These are phyloP conservation scores for Acacia confusa DNA, from an alignment of 306 rosid genomes.

Conservation along the genomic window DNA sequence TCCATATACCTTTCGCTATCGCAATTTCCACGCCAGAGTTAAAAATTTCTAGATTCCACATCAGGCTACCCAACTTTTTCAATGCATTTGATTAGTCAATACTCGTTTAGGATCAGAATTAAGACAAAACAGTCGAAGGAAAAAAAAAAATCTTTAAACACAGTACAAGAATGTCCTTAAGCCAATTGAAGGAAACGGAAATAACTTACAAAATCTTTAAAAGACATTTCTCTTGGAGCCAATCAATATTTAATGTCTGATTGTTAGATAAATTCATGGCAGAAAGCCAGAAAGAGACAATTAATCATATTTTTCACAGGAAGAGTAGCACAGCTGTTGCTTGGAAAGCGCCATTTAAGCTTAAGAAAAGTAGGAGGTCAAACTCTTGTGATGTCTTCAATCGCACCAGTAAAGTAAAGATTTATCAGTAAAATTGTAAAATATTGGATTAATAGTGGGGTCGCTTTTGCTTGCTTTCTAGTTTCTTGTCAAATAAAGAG, in stretches of 20 bases:
- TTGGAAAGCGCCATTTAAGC: constrained; percentile 46
- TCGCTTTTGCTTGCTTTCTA: constrained; percentile 42
- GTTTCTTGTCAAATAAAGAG: constrained; percentile 30
- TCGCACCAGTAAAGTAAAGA: neutral
- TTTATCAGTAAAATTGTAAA: neutral
- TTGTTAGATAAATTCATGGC: neutral
- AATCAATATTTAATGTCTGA: neutral
- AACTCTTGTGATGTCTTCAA: constrained; percentile 27
- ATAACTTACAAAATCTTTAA: neutral
- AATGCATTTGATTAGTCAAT: neutral
- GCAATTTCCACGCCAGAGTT: neutral
- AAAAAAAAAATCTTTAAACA: neutral
- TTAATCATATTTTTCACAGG: neutral
- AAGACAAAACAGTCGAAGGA: neutral
- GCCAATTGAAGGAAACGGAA: neutral
- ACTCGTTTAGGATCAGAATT: neutral
- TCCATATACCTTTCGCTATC: neutral
- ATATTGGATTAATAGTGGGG: constrained; percentile 18
- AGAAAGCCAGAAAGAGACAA: neutral
- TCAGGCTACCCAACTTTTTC: neutral
- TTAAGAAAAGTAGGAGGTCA: constrained; percentile 33
- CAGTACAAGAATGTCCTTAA: neutral
- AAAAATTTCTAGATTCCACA: neutral
- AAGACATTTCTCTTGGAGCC: neutral
- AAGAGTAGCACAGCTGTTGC: neutral